A percentile compares a stretch with the other conserved stretches of the same genome.
Conservation (phyloP, 352 stramenopile genomes). For the Pythium folliculosum region DNA sequence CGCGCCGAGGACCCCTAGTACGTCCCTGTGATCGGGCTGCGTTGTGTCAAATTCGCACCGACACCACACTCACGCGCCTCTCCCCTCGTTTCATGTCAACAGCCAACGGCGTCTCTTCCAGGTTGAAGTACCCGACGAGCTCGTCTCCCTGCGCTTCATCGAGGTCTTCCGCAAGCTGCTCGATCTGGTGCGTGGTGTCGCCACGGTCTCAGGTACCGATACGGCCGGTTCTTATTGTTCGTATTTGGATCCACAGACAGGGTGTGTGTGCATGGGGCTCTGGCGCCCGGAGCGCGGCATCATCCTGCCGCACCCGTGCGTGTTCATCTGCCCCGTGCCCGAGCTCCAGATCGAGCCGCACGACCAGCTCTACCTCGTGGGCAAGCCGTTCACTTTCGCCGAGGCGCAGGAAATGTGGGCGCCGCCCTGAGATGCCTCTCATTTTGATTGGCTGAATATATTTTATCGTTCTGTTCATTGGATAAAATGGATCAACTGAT, state of each 20-base stretch:
- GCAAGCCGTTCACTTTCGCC: conserved; percentile 54
- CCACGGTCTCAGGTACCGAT: not conserved
- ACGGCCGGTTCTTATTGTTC: no score
- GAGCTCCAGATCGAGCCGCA: conserved; percentile 58
- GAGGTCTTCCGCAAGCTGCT: conserved; percentile 75
- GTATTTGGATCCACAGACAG: conserved; percentile 33
- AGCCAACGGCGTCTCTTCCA: conserved; percentile 73
- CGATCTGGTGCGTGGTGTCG: conserved; percentile 42
- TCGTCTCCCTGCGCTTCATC: conserved; percentile 53
- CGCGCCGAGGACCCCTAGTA: conserved; percentile 60
- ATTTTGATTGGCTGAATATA: conserved; percentile 26
- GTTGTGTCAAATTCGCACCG: not conserved
- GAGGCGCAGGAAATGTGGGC: conserved; percentile 39
- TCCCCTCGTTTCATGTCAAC: not conserved
- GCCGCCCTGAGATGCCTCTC: not conserved
- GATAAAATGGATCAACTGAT: conserved; percentile 12
- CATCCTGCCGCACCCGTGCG: conserved; percentile 64
- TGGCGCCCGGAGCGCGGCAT: conserved; percentile 58
- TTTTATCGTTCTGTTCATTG: conserved; percentile 13
- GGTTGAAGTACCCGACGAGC: conserved; percentile 48
- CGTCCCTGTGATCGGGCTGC: not conserved
- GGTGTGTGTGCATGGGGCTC: conserved; percentile 60
- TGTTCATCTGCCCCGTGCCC: conserved; percentile 59
- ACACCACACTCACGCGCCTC: not conserved
- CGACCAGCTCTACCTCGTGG: conserved; percentile 74